A percentile compares a stretch with the other conserved stretches of the same genome.
phyloP scores from a whole-genome alignment of 768 basidiomycete genomes.

The Rhizopogon roseolus region DNA sequence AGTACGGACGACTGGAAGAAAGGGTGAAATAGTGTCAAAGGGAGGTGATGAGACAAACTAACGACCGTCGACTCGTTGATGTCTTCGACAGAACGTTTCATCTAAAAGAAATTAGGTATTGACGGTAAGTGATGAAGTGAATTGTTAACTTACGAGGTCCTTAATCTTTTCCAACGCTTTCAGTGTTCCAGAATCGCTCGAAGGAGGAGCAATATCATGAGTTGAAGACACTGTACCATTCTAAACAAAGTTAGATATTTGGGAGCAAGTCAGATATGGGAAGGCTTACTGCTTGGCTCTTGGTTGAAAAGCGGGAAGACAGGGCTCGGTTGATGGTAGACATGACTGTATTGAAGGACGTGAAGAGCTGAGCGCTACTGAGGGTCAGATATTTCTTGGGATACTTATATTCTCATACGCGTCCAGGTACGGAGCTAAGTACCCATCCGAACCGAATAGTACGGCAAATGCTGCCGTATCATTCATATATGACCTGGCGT shows the following conservation, averaged over 20 bases:
- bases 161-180: conserved; percentile 25
- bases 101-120: conserved; percentile 9
- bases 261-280: not conserved
- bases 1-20: conserved; percentile 47
- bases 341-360: conserved; percentile 13
- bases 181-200: conserved; percentile 11
- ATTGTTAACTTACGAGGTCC: conserved; percentile 18
- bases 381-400: not conserved
- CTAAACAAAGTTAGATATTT: not conserved
- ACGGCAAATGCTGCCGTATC: too few species aligned
- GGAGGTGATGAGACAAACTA: not conserved
- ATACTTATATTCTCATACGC: conserved; percentile 20
- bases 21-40: not conserved
- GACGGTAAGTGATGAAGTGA: not conserved
- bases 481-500: too few species aligned
- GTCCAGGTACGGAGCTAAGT: conserved; percentile 11
- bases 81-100: conserved; percentile 26
- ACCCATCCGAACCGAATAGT: conserved; percentile 16
- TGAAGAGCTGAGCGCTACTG: not conserved
- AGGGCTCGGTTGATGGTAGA: conserved; percentile 23
- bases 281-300: conserved; percentile 19
- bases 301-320: conserved; percentile 25
- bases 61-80: conserved; percentile 24
- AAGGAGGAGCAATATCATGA: conserved; percentile 5
- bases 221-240: conserved; percentile 11